Conservation (phyloP, 208 protist genomes). For the Trypanosoma theileri region DNA sequence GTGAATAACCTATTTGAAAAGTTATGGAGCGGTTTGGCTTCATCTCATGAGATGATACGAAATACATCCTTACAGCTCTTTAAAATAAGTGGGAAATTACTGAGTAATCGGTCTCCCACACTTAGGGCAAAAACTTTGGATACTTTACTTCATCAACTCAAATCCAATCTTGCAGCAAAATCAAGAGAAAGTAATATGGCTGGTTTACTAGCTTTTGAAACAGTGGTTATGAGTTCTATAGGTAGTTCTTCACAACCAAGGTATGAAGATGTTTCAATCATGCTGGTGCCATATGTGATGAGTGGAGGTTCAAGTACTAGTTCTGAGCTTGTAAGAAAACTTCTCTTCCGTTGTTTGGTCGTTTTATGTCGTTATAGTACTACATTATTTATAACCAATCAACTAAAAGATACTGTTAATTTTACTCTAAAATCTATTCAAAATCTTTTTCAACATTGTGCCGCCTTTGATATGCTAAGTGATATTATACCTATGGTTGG, state of each 20-base stretch:
- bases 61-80: constrained; percentile 59
- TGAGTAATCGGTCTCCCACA: constrained; percentile 50
- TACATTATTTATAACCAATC: constrained; percentile 63
- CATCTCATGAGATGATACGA: constrained; percentile 56
- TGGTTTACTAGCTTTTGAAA: constrained; percentile 83
- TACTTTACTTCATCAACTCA: constrained; percentile 61
- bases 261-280: constrained; percentile 77
- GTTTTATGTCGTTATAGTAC: constrained; percentile 77
- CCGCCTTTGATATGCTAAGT: constrained; percentile 76
- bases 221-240: constrained; percentile 76
- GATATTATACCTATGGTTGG: constrained; percentile 79
- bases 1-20: constrained; percentile 68
- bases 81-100: constrained; percentile 63
- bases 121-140: constrained; percentile 52
- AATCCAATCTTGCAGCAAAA: constrained; percentile 60
- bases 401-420: constrained; percentile 74
- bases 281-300: constrained; percentile 74
- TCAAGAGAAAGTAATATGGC: constrained; percentile 55
- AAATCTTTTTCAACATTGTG: constrained; percentile 44
- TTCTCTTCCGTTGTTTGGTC: constrained; percentile 72
- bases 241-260: constrained; percentile 35
- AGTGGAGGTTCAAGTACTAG: constrained; percentile 35
- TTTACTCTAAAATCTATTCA: constrained; percentile 68
- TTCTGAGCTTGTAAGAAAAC: constrained; percentile 37
- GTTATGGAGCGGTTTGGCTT: constrained; percentile 62